phyloP scores from a whole-genome alignment of 352 stramenopile species.

The Phytophthora hybrid region DNA sequence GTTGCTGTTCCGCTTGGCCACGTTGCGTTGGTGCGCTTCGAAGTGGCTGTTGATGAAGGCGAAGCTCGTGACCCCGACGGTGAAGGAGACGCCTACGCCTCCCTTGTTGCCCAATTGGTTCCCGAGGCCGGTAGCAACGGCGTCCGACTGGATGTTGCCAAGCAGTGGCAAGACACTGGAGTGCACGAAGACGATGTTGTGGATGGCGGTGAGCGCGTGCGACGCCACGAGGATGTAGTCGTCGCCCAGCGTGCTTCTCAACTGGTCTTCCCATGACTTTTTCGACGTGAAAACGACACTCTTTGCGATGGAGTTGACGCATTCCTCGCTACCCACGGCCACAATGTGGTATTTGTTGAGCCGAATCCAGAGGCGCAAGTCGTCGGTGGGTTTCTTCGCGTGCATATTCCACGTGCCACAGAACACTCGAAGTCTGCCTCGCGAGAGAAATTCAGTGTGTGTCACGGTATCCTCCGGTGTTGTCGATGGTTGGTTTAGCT shows the following conservation, averaged over 20 bases:
- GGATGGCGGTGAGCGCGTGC: conserved; percentile 93
- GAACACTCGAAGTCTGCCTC: conserved; percentile 70
- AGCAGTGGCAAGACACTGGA: conserved; percentile 84
- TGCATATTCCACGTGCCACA: conserved; percentile 90
- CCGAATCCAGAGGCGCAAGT: conserved; percentile 75
- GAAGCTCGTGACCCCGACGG: conserved; percentile 81
- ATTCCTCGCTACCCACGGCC: conserved; percentile 94
- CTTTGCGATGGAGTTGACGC: conserved; percentile 92
- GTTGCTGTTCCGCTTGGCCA: conserved; percentile 91
- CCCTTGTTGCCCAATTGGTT: conserved; percentile 97
- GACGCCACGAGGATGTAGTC: conserved; percentile 92
- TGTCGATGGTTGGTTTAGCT: conserved; percentile 46
- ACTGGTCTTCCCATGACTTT: conserved; percentile 81
- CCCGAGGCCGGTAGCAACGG: conserved; percentile 93
- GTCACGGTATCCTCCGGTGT: conserved; percentile 42
- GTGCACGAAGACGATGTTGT: conserved; percentile 95
- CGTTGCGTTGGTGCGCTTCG: conserved; percentile 92
- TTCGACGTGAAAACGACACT: conserved; percentile 94
- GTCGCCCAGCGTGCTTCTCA: conserved; percentile 66
- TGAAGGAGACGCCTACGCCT: conserved; percentile 92
- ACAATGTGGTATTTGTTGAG: conserved; percentile 90
- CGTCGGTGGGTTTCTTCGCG: conserved; percentile 69
- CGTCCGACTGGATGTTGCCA: conserved; percentile 88
- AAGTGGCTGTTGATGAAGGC: conserved; percentile 95
- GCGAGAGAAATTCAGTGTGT: conserved; percentile 47